Conservation (phyloP, 1,284 basidiomycete species). For the Ustilago vetiveriae region DNA sequence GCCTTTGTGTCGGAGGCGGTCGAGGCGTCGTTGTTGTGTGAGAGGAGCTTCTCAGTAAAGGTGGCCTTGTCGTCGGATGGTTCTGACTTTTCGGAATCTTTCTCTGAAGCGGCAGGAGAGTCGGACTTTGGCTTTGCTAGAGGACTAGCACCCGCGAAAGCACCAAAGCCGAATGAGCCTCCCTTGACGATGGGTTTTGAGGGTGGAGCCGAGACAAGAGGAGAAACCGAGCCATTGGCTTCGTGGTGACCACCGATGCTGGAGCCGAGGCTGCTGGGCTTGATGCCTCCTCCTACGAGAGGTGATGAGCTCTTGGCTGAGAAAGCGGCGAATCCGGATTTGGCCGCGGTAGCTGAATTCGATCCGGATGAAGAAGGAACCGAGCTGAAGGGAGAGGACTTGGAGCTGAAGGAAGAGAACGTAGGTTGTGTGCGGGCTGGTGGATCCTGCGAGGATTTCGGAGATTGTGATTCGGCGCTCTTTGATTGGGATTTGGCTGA, state of each 20-base stretch:
- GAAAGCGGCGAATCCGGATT: slow-evolving; percentile 21
- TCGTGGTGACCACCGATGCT: slow-evolving; percentile 34
- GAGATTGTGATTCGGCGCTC: slow-evolving; percentile 1
- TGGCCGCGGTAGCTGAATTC: slow-evolving; percentile 10
- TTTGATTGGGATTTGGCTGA: slow-evolving; percentile 1
- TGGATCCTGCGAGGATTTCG: slow-evolving; percentile 12
- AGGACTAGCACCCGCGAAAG: slow-evolving; percentile 50
- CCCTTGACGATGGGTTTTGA: slow-evolving; percentile 34
- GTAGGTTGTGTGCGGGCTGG: slow-evolving; percentile 46
- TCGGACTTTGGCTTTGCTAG: slow-evolving; percentile 36
- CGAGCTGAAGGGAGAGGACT: slow-evolving; percentile 45
- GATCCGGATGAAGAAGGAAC: slow-evolving; percentile 45
- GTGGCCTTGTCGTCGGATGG: slow-evolving; percentile 15
- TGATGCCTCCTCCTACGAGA: slow-evolving; percentile 24
- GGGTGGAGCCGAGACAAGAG: slow-evolving; percentile 1
- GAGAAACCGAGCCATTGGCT: slow-evolving; percentile 21
- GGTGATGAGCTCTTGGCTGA: slow-evolving; percentile 26
- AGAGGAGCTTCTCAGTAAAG: slow-evolving; percentile 35
- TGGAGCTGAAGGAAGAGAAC: slow-evolving; percentile 51
- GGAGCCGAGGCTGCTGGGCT: slow-evolving; percentile 45
- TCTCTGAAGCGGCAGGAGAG: slow-evolving; percentile 11
- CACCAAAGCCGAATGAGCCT: slow-evolving; percentile 51
- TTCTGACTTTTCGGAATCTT: slow-evolving; percentile 10
- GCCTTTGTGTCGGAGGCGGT: slow-evolving; percentile 12
- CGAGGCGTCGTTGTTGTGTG: slow-evolving; percentile 10